These are phyloP conservation scores for Beauveria australis DNA, from an alignment of 2,329 filamentous ascomycete species.

Conservation along the genomic window DNA sequence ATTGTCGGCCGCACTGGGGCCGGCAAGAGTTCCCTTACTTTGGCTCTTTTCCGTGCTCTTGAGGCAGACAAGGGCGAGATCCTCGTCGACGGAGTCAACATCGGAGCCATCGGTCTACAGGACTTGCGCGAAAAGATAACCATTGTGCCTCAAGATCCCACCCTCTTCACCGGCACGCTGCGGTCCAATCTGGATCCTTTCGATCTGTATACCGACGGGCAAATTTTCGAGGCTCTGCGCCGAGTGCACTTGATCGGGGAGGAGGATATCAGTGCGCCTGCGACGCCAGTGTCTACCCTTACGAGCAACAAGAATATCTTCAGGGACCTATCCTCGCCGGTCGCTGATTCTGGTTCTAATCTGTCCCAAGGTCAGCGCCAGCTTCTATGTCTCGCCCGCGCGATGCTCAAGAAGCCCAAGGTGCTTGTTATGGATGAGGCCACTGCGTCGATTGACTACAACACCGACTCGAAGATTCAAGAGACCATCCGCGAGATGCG, in stretches of 20 bases:
- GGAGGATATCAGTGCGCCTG: conserved; percentile 29
- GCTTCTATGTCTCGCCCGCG: conserved; percentile 84
- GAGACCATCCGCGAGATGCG: conserved; percentile 89
- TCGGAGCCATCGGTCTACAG: conserved; percentile 81
- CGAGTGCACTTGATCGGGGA: conserved; percentile 80
- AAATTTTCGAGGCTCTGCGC: conserved; percentile 79
- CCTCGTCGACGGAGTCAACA: conserved; percentile 83
- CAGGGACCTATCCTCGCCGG: conserved; percentile 71
- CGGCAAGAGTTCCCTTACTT: conserved; percentile 88
- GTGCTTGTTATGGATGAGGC: conserved; percentile 99
- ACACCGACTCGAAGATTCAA: conserved; percentile 91
- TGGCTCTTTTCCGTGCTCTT: conserved; percentile 87
- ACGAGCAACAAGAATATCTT: conserved; percentile 85
- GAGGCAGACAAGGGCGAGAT: conserved; percentile 89
- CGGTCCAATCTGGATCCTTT: conserved; percentile 93
- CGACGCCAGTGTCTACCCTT: conserved; percentile 24
- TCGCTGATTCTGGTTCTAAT: conserved; percentile 88
- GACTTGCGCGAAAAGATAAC: conserved; percentile 91
- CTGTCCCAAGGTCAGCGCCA: conserved; percentile 94
- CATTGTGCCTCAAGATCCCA: conserved; percentile 95
- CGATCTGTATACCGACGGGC: conserved; percentile 75
- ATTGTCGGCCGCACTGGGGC: conserved; percentile 94
- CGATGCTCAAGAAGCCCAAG: conserved; percentile 81
- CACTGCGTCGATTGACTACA: conserved; percentile 94
- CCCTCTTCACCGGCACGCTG: conserved; percentile 86